A percentile compares a stretch with the other conserved stretches of the same genome.
phyloP scores from a whole-genome alignment of 495 filamentous ascomycete genomes.

The Halenospora varia region DNA sequence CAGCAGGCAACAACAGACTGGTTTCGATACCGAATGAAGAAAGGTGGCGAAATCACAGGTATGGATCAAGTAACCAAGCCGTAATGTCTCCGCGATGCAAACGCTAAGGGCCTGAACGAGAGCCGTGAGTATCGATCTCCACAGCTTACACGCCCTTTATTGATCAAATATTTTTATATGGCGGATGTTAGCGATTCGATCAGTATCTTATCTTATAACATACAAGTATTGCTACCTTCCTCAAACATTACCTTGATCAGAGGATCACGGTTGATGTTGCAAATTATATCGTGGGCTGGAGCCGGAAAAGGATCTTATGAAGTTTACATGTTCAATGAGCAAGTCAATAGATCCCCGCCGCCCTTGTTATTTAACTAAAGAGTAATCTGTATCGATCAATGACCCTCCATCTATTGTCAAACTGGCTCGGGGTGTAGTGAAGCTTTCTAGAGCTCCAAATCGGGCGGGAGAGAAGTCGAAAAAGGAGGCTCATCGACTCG shows the following conservation, averaged over 20 bases:
- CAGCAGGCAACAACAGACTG: conserved; percentile 14
- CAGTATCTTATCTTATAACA: conserved; percentile 37
- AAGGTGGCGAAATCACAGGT: conserved; percentile 24
- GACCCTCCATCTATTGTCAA: conserved; percentile 7
- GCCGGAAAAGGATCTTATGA: conserved; percentile 32
- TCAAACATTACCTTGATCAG: conserved; percentile 33
- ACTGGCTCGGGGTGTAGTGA: not conserved
- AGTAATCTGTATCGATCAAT: conserved; percentile 21
- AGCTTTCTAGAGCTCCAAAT: not conserved
- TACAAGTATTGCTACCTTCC: conserved; percentile 32
- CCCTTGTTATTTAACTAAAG: conserved; percentile 22
- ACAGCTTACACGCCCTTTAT: not conserved
- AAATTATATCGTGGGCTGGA: conserved; percentile 29
- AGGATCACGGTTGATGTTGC: conserved; percentile 30
- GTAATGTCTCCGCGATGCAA: conserved; percentile 24
- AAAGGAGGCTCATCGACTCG: conserved; percentile 11
- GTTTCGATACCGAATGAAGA: conserved; percentile 24
- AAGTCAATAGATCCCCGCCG: conserved; percentile 31
- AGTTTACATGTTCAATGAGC: conserved; percentile 30
- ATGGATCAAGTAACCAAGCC: conserved; percentile 24
- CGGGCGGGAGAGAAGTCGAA: conserved; percentile 10
- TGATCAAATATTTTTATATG: conserved; percentile 15
- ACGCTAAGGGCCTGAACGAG: conserved; percentile 25
- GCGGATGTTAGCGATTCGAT: conserved; percentile 35
- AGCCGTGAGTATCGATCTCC: conserved; percentile 20